Base-by-base conservation (phyloP, 139 green algal species). In the Picochlorum costavermella region DNA sequence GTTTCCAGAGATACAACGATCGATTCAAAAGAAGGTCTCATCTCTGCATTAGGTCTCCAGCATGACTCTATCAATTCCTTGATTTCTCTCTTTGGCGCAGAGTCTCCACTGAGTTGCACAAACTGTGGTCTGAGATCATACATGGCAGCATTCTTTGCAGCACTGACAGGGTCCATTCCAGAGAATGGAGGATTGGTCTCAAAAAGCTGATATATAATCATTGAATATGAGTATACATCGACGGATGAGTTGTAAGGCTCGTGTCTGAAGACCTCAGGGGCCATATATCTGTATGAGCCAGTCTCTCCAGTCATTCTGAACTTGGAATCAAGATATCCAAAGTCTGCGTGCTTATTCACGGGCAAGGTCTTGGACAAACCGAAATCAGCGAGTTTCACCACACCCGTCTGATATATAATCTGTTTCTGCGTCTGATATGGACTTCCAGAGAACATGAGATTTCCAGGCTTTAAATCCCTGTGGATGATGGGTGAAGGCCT, bases 221-320 rank as follows among this genome's bases (percentile, higher is more conserved):
- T 84, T 55, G 64, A 75, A 62, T 75, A 84, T 6, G 69, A 75
- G 65, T 86, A 83, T 16, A 85, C 79, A 56, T 86, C 75, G 20
- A 87, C 81, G 28, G 76, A 79, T 53, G 64, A 66, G 67, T 87
- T 87, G 70, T 87, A 87, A 12, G 78, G 78, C 70, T 87, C 81
- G 69, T 87, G 78, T n/a, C 75, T 61, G 70, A 82, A 86, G 16
- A 86, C 76, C 67, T 85, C 79, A n/a, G 76, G 79, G 0, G 79
- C 77, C 76, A 83, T 83, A 64, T 81, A 84, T 23, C 81, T 70
- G 63, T 87, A 87, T 29, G 67, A 75, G 10, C 67, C 73, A 20
- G 87, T 94, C 72, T 95, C 88, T 2, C 88, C 88, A 28, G 88
- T 94, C 58, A 92, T 72, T 78, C 86, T 83, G 72, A 88, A 91